Evolutionary conservation across 2,329 filamentous ascomycete species (phyloP).

Genomic region (Fusarium secorum): DNA sequence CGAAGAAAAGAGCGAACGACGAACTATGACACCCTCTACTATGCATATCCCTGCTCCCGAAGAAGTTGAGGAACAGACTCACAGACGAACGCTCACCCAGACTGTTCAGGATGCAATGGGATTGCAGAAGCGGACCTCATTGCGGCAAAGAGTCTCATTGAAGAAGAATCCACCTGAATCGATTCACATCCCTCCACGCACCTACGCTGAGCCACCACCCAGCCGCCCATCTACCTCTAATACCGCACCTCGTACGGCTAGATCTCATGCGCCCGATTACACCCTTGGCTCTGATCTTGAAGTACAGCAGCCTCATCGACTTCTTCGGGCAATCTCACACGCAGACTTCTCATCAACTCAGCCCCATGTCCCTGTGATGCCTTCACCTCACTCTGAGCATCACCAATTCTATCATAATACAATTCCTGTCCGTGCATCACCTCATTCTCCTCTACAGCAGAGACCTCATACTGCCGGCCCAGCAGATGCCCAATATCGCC

Average conservation of each 20-base stretch:
- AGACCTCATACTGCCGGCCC: constrained; percentile 62
- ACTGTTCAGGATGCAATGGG: constrained; percentile 20
- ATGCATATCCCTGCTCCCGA: constrained; percentile 25
- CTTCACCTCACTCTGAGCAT: constrained; percentile 49
- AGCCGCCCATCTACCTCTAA: constrained; percentile 45
- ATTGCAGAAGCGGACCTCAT: constrained; percentile 54
- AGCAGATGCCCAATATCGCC: constrained; percentile 39
- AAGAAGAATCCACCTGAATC: constrained; percentile 60
- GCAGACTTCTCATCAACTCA: constrained; percentile 40
- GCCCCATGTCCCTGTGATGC: constrained; percentile 35
- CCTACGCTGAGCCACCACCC: constrained; percentile 30
- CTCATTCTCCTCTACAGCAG: constrained; percentile 70
- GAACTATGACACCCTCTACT: constrained; percentile 25
- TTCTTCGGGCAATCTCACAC: constrained; percentile 48
- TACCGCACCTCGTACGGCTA: constrained; percentile 44
- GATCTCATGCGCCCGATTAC: constrained; percentile 52
- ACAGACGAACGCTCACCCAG: constrained; percentile 33
- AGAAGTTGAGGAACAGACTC: constrained; percentile 11
- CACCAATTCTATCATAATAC: constrained; percentile 61
- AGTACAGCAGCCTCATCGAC: constrained; percentile 44
- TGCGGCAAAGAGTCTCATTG: constrained; percentile 63
- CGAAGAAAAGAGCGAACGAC: constrained; percentile 19
- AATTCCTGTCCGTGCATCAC: constrained; percentile 65
- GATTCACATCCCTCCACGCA: constrained; percentile 60
- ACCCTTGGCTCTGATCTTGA: constrained; percentile 60